These are phyloP conservation scores for Thuja plicata DNA, from an alignment of 83 land plant species.

Conservation along the genomic window DNA sequence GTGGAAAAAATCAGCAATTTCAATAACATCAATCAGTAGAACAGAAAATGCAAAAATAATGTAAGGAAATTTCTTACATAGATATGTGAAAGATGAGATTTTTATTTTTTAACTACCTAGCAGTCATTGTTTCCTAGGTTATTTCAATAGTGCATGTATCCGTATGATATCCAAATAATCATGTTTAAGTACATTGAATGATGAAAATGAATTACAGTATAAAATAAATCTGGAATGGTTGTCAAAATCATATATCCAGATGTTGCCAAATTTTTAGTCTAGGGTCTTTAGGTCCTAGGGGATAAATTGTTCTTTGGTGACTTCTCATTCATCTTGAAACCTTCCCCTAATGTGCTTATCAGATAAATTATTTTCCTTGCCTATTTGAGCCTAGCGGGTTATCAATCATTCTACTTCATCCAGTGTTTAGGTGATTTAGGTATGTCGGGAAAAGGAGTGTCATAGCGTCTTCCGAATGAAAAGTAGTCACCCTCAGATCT, in stretches of 20 bases:
- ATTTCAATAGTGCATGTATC: background rate
- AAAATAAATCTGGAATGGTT: background rate
- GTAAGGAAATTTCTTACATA: background rate
- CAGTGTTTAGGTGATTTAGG: no score
- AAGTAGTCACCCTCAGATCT: no score
- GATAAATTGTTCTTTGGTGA: no score
- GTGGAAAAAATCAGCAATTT: conserved; percentile 4
- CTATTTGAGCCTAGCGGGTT: no score
- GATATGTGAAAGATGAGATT: background rate
- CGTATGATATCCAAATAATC: background rate
- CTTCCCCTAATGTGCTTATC: no score
- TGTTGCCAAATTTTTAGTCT: no score
- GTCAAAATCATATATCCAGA: background rate
- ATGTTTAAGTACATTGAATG: background rate
- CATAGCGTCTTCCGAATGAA: no score
- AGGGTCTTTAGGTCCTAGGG: no score
- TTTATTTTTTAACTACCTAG: background rate
- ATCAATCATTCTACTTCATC: no score
- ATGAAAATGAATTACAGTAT: background rate
- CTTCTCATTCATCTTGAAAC: no score
- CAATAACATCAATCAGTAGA: conserved; percentile 5
- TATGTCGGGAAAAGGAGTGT: no score
- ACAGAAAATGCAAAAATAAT: background rate
- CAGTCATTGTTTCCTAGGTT: background rate
- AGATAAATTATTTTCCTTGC: no score